phyloP scores from a whole-genome alignment of 768 basidiomycete genomes.

The Termitomyces sp. region DNA sequence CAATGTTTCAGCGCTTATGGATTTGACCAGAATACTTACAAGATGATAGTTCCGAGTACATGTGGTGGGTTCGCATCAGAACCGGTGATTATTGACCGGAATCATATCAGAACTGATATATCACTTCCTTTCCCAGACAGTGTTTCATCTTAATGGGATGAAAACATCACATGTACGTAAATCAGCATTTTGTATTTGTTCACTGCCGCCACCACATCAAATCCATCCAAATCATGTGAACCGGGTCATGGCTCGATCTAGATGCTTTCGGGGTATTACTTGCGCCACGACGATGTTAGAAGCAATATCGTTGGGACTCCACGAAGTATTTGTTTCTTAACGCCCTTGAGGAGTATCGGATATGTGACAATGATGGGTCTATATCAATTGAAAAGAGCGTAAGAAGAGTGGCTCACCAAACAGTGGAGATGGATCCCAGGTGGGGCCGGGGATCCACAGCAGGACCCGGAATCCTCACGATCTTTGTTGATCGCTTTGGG shows the following conservation, averaged over 20 bases:
- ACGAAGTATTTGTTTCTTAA: neutral
- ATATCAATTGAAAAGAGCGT: neutral
- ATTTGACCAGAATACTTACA: neutral
- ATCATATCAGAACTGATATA: neutral
- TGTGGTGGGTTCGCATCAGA: neutral
- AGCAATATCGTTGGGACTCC: neutral
- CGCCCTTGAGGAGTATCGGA: neutral
- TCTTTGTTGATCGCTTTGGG: neutral
- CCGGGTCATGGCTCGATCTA: neutral
- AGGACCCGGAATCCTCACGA: neutral
- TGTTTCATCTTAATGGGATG: neutral
- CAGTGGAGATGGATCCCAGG: neutral
- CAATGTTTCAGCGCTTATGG: neutral
- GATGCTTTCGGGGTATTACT: neutral
- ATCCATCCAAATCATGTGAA: neutral
- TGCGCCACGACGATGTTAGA: neutral
- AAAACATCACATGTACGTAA: neutral
- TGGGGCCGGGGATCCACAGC: no score
- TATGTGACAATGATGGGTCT: neutral
- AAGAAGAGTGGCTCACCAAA: neutral
- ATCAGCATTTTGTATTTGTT: neutral
- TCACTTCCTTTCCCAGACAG: neutral
- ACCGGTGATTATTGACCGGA: neutral
- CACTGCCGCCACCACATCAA: neutral
- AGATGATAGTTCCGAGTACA: neutral